phyloP scores from a whole-genome alignment of 2,329 filamentous ascomycete genomes.

The Plenodomus tracheiphilus region DNA sequence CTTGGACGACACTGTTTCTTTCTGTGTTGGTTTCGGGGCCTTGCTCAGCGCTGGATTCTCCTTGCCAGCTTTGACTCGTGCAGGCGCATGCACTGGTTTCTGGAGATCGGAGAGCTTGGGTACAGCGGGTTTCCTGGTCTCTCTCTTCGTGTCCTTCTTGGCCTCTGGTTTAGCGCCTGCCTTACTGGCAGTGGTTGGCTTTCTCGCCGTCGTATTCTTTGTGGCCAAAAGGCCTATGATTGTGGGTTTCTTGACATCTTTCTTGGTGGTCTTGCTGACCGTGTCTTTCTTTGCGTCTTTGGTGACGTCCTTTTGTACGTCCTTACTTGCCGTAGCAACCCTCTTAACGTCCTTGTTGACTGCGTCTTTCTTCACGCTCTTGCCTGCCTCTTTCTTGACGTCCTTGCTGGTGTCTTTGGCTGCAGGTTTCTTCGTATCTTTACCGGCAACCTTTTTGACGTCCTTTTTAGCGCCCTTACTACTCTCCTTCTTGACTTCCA shows the following conservation, averaged over 20 bases:
- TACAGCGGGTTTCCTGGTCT: slow-evolving; percentile 2
- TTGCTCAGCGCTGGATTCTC: slow-evolving; percentile 27
- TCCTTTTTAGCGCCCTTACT: slow-evolving; percentile 3
- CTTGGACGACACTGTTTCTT: slow-evolving; percentile 2
- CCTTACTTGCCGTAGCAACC: background rate
- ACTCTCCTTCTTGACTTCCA: slow-evolving; percentile 2
- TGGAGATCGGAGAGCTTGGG: slow-evolving; percentile 22
- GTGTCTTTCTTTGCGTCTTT: background rate
- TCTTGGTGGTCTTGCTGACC: background rate
- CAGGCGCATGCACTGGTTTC: slow-evolving; percentile 25
- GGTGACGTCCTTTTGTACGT: background rate
- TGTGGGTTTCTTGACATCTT: background rate
- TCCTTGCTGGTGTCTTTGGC: too few relatives aligned
- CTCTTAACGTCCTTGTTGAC: too few relatives aligned
- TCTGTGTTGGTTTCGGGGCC: slow-evolving; percentile 21
- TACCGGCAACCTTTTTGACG: background rate
- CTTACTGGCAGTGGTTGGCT: background rate
- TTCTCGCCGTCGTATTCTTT: background rate
- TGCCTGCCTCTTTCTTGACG: too few relatives aligned
- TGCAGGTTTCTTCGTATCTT: too few relatives aligned
- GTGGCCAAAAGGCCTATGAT: background rate
- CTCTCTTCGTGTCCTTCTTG: background rate
- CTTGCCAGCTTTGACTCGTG: slow-evolving; percentile 30
- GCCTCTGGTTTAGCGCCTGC: background rate
- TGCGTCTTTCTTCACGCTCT: too few relatives aligned